Evolutionary conservation across 2,329 filamentous ascomycete genomes (phyloP), one percentile per base, ranked within the genome.

Genomic region (Aureobasidium sp.): DNA sequence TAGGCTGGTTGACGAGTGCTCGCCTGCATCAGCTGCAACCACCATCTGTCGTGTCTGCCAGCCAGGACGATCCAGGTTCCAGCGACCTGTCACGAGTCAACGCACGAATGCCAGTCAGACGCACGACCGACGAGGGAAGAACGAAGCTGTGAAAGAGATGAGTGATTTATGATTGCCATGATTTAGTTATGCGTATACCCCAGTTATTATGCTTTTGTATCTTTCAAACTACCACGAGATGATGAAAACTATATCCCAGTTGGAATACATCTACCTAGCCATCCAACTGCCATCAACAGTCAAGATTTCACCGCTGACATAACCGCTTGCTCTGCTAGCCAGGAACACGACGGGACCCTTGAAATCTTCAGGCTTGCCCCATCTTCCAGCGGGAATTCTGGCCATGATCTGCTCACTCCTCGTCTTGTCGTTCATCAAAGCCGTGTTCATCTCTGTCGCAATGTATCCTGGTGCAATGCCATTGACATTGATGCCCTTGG

Each of bases 391-490:
- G 0, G 90, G 90, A 62, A 95, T 95, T 54, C 89, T 75, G 29
- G 81, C 82, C 63, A 86, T 78, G 61, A 95, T 95, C 63, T 84
- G 84, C 58, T 76, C 80, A 56, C 86, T 77, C 30, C 90, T 74
- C 60, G 78, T 79, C 62, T 79, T 69, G 68, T 95, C 83, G 47
- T 83, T 79, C 38, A 95, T 80, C 63, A 96, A 70, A 2, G 89
- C 90, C 59, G 77, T 79, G 67, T 95, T 96, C 90, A 95, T 95
- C 56, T 95, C 90, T n/a, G 90, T 95, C 45, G 80, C 86, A 61
- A 95, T 88, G 69, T 95, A 95, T 0, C 90, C 90, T 0, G 90
- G 90, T 2, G 90, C 89, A 64, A 95, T 88, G 6, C 86, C 88
- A 68, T 95, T 95, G 35, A 95, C 89, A 1, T 79, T 88, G 57